Evolutionary conservation across 2,329 filamentous ascomycete genomes (phyloP), one percentile per base, ranked within the genome.

Genomic region (Hypoxylon sp.): DNA sequence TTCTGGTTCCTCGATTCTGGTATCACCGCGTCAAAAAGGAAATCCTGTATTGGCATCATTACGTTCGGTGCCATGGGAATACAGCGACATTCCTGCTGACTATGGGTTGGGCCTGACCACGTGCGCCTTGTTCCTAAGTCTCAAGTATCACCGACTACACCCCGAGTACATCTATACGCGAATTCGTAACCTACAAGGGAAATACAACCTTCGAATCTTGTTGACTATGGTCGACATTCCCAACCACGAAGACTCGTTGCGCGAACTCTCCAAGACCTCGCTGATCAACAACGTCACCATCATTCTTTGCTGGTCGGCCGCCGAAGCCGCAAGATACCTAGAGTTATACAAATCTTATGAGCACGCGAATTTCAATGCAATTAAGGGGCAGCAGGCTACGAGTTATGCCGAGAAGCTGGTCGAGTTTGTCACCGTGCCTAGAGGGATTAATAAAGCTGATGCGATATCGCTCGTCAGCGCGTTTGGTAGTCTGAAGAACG

Each of bases 121-220:
- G 6, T 97, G 95, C 76, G 94, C 93, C 0, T 86, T 99, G 4
- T 99, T 98, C 78, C 84, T 99, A 46, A 97, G 93, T 52, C 87
- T 99, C 60, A 99, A 98, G 80, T 99, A 99, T 80, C 96, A 99
- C 80, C 93, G 95, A 29, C 86, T 99, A 57, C 96, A 99, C 77
- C 96, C 96, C 0, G 96, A 99, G 81, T 99, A 99, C 83, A 93
- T 99, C 75, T 98, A 98, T 83, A 94, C 92, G 24, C 92, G 96
- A 63, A 97, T 99, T 73, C 91, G 92, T 57, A 89, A 90, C 53
- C 84, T 99, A 3, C 92, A 92, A 56, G 93, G 92, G 55, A 93
- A 92, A 81, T 98, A 97, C 82, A 91, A 90, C 72, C 86, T 99
- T 19, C 92, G 96, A 52, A 86, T 99, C 57, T 82, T 99, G 29